phyloP scores from a whole-genome alignment of 768 basidiomycete genomes.

The Pleurotus eryngii region DNA sequence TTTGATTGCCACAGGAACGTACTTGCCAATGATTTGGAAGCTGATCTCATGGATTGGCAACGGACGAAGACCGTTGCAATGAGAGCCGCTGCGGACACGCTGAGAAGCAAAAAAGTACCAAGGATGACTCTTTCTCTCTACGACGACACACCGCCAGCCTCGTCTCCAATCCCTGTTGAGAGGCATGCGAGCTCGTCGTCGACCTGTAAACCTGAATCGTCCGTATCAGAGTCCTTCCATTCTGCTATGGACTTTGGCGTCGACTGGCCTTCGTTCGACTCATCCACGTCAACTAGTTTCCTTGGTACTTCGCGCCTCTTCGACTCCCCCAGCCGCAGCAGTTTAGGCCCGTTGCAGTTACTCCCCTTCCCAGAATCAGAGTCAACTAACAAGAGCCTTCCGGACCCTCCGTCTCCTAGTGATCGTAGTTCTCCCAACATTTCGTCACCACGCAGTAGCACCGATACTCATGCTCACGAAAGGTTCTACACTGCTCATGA shows the following conservation, averaged over 20 bases:
- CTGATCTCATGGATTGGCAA: slow-evolving; percentile 65
- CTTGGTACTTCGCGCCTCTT: slow-evolving; percentile 25
- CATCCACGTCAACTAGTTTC: slow-evolving; percentile 27
- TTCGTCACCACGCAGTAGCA: slow-evolving; percentile 9
- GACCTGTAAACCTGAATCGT: slow-evolving; percentile 39
- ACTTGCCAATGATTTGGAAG: slow-evolving; percentile 69
- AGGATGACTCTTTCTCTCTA: slow-evolving; percentile 35
- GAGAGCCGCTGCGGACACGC: slow-evolving; percentile 64
- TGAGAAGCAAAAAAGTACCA: slow-evolving; percentile 42
- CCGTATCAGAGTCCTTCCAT: slow-evolving; percentile 60
- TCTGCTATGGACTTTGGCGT: slow-evolving; percentile 59
- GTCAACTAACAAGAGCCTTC: background rate
- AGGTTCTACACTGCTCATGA: slow-evolving; percentile 45
- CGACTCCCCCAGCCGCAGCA: slow-evolving; percentile 33
- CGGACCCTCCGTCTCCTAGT: slow-evolving; percentile 1
- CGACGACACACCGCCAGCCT: slow-evolving; percentile 17
- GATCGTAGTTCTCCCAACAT: slow-evolving; percentile 1
- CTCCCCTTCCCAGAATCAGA: slow-evolving; percentile 26
- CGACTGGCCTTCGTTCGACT: slow-evolving; percentile 45
- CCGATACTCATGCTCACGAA: slow-evolving; percentile 8
- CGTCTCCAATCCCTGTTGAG: slow-evolving; percentile 13
- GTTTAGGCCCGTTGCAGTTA: slow-evolving; percentile 29
- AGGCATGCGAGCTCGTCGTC: slow-evolving; percentile 20
- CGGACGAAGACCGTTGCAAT: slow-evolving; percentile 69
- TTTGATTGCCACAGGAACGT: slow-evolving; percentile 74